These are phyloP conservation scores for Sporothrix sp. DNA, from an alignment of 2,329 filamentous ascomycete species.

Conservation along the genomic window DNA sequence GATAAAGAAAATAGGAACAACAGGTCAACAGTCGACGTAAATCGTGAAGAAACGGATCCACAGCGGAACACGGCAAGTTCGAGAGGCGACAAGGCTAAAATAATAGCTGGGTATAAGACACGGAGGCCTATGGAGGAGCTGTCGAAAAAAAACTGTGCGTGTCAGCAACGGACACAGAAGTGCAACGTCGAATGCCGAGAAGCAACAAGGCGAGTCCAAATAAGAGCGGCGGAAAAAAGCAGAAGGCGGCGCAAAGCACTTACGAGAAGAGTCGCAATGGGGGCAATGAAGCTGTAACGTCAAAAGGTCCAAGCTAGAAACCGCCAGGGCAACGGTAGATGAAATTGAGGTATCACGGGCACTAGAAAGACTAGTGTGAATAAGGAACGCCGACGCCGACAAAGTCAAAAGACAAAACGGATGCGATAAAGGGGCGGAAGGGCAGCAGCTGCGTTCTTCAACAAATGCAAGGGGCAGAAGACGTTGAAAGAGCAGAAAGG, in stretches of 20 bases:
- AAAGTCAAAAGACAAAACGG: constrained; percentile 10
- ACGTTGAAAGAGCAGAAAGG: not conserved
- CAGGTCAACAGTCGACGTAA: constrained; percentile 18
- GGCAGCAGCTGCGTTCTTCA: not conserved
- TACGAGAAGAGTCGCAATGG: not conserved
- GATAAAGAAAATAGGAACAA: constrained; percentile 25
- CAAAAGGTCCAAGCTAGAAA: not conserved
- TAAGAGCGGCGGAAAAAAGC: not conserved
- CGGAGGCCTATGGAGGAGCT: not conserved
- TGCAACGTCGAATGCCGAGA: not conserved
- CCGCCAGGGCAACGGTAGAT: not conserved
- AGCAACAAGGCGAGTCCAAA: too few relatives aligned
- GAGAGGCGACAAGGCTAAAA: constrained; percentile 10
- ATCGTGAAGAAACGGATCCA: not conserved
- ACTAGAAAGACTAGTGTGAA: constrained; percentile 7
- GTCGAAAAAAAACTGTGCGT: constrained; percentile 3
- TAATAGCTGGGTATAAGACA: constrained; percentile 8
- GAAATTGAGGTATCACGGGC: constrained; percentile 8
- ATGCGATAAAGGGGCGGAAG: constrained; percentile 5
- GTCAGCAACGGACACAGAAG: not conserved
- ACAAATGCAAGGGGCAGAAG: not conserved
- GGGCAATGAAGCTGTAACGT: not conserved
- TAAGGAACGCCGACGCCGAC: constrained; percentile 13
- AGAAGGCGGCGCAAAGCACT: too few relatives aligned
- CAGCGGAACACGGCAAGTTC: not conserved